A percentile compares a stretch with the other conserved stretches of the same genome.
Conservation (phyloP, 768 basidiomycete species). For the Russula virescens region DNA sequence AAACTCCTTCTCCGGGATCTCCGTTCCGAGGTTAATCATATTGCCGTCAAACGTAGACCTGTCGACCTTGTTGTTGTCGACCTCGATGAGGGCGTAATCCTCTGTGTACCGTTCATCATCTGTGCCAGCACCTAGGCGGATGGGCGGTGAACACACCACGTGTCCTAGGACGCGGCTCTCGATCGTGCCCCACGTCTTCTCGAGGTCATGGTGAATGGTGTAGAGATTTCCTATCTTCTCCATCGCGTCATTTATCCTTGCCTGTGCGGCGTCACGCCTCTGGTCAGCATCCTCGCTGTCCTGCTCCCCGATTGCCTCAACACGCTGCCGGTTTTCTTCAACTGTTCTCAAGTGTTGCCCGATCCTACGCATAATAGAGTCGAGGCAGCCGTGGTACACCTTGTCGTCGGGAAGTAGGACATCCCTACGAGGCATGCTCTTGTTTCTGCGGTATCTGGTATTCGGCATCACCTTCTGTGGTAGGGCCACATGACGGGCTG, state of each 20-base stretch:
- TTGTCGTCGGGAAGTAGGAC: no score
- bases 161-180: background rate
- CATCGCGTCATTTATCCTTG: no score
- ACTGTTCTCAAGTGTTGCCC: no score
- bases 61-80: background rate
- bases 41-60: background rate
- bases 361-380: no score
- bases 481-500: slow-evolving; percentile 33
- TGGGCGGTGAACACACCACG: background rate
- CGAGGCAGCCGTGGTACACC: no score
- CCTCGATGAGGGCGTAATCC: background rate
- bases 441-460: background rate
- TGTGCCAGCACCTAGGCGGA: background rate
- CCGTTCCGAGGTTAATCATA: background rate
- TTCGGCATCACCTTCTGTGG: slow-evolving; percentile 26
- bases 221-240: no score
- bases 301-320: no score
- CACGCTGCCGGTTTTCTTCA: no score
- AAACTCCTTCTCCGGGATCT: background rate
- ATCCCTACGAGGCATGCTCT: no score
- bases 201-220: background rate
- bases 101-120: background rate
- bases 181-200: background rate
- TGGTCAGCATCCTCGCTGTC: no score
- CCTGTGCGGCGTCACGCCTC: no score